Base-by-base conservation (phyloP, 2,329 filamentous ascomycete species). In the Botrytis tulipae region DNA sequence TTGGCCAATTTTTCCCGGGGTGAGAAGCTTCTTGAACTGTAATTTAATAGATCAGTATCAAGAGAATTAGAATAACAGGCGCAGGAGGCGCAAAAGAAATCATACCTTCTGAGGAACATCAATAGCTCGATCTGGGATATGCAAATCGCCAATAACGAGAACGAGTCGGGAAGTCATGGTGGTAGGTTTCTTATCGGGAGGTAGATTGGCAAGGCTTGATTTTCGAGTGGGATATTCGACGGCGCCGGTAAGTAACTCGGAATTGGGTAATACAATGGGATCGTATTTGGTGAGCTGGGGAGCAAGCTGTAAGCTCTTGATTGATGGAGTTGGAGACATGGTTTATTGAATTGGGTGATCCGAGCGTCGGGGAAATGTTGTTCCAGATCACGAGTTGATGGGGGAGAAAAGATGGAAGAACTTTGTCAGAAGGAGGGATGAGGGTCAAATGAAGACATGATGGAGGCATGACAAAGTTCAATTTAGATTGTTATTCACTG, bases 41-140 rank as follows among this genome's bases (percentile, higher is more conserved):
- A 48, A 20, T 37, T 9, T 8, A 35, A 29, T 29, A 25, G 40
- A 70, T 48, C 37, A 70, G 73, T 25, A 29, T 75, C 70, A 72
- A 48, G 71, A 75, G 71, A 71, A 59, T 57, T 57, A 66, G 72
- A 44, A 65, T 67, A 42, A 37, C 74, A 71, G 69, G 63, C 63
- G 71, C 57, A 68, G 42, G 54, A 71, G 69, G 62, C 67, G 71
- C 59, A 68, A 67, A 71, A 37, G 35, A n/a, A 57, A 68, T 69
- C 70, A 40, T 86, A 94, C 94, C 90, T 97, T 97, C 83, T 92
- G 87, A 74, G 94, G 94, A 80, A 97, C 95, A 83, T 97, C 94
- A 77, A 96, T 90, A 79, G 94, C 94, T 82, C 94, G 88, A 84
- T 97, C 94, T 79, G 94, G 94, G 84, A 97, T 97, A 85, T 97